A percentile compares a stretch with the other conserved stretches of the same genome.
Evolutionary conservation across 2,329 filamentous ascomycete genomes (phyloP).

Genomic region (Chlorencoelia australis): DNA sequence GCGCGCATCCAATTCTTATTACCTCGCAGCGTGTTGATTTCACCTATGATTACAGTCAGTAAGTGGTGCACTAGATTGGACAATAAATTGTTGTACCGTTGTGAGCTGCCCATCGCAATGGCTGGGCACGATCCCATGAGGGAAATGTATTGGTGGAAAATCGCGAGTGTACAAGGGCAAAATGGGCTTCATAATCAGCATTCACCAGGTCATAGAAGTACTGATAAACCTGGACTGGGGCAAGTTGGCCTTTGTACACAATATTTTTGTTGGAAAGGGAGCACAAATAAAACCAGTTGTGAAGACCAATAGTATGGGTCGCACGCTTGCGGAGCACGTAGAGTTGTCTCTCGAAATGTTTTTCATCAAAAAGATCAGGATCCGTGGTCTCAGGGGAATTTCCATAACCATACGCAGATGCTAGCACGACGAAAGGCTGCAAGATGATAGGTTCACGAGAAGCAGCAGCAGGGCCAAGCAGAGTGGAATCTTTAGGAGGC

Average conservation of each 20-base stretch:
- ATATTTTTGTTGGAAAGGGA: conserved; percentile 95
- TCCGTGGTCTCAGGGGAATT: conserved; percentile 71
- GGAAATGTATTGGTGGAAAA: conserved; percentile 99
- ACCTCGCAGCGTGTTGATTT: conserved; percentile 93
- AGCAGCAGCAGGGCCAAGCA: conserved; percentile 84
- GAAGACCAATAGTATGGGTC: conserved; percentile 86
- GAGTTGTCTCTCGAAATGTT: conserved; percentile 82
- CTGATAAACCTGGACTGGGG: conserved; percentile 90
- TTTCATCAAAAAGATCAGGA: conserved; percentile 70
- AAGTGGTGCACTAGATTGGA: conserved; percentile 15
- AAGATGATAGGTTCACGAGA: conserved; percentile 92
- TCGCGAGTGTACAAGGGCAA: conserved; percentile 90
- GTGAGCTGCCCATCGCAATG: conserved; percentile 91
- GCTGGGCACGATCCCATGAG: conserved; percentile 95
- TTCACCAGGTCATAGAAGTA: conserved; percentile 97
- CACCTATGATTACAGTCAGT: conserved; percentile 37
- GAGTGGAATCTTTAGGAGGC: conserved; percentile 84
- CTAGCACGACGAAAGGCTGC: conserved; percentile 88
- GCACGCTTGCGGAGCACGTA: conserved; percentile 92
- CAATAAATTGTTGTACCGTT: conserved; percentile 51
- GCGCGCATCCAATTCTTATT: conserved; percentile 99
- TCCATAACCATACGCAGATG: conserved; percentile 73
- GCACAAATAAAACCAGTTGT: conserved; percentile 99
- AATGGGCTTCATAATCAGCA: conserved; percentile 94
- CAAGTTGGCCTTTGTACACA: conserved; percentile 95